A percentile compares a stretch with the other conserved stretches of the same genome.
Evolutionary conservation across 1,139 yeast species (phyloP).

Genomic region (Pneumocystis carinii): DNA sequence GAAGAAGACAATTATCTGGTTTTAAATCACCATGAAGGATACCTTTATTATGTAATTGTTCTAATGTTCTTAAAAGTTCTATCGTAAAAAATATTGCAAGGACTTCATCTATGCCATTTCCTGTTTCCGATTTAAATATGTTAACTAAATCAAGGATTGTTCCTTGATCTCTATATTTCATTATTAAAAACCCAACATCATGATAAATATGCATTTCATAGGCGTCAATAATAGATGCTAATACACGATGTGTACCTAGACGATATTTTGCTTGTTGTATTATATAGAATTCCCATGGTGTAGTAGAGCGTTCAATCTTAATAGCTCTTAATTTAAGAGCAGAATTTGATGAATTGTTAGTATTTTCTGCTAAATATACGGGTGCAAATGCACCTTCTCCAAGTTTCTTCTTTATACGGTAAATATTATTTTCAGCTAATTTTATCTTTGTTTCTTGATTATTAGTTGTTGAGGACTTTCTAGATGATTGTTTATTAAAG

Average conservation of each 20-base stretch:
- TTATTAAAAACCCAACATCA: conserved; percentile 61
- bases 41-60: conserved; percentile 45
- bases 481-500: conserved; percentile 25
- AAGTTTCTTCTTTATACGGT: conserved; percentile 38
- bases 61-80: conserved; percentile 47
- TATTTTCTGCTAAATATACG: conserved; percentile 48
- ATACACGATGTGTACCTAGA: conserved; percentile 16
- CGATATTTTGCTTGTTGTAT: conserved; percentile 30
- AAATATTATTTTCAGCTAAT: conserved; percentile 35
- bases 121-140: conserved; percentile 16
- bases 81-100: conserved; percentile 49
- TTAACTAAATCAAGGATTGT: conserved; percentile 64
- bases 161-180: conserved; percentile 61
- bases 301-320: conserved; percentile 57
- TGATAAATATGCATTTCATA: conserved; percentile 41
- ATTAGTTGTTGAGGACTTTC: conserved; percentile 20
- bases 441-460: conserved; percentile 29
- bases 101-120: conserved; percentile 39
- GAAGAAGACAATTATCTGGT: conserved; percentile 75
- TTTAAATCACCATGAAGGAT: conserved; percentile 76
- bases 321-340: conserved; percentile 46
- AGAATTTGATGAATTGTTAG: conserved; percentile 32
- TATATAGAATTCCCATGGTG: conserved; percentile 73
- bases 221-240: conserved; percentile 36
- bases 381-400: conserved; percentile 75